Evolutionary conservation across 768 basidiomycete genomes (phyloP), one percentile per base, ranked within the genome.

Genomic region (Termitomyces sp.): DNA sequence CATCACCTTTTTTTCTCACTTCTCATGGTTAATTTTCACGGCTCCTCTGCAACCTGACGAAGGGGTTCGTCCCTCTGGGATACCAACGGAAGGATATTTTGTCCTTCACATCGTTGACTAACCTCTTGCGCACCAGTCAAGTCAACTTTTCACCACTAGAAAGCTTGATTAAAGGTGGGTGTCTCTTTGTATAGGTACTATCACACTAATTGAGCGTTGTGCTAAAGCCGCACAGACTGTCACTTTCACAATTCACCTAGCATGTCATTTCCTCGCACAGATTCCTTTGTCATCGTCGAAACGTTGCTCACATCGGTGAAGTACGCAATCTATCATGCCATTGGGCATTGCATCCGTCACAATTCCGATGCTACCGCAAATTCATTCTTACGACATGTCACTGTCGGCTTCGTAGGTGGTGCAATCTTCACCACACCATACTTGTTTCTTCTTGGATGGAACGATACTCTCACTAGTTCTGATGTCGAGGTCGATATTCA

Each of bases 231-330:
- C n/a, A 14, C n/a, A 3, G 8, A 53, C 18, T 51, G 4, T 26
- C 20, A 2, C 7, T 51, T 12, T 16, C 49, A 35, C 33, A 24
- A 16, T 26, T 40, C 38, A 12, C 24, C 10, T 6, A 30, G n/a
- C 26, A 40, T 53, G 26, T 28, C 32, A 28, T 28, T 54, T 53
- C 20, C 53, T 32, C 45, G 51, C n/a, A 55, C 26, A 5, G 63
- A 65, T 50, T 53, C 58, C 18, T 49, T 60, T 22, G 56, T 46
- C 49, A 45, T 65, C 45, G n/a, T 63, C 30, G 63, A 65, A 53
- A 56, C 58, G 42, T 61, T 57, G 8, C 56, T 65, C 56, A 63
- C 62, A 43, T 63, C 64, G 2, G 60, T 65, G 40, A 65, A 65
- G 26, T 65, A 63, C 48, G 64, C 64, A 10, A 52, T 60, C 36